phyloP scores from a whole-genome alignment of 2,329 filamentous ascomycete species.

The Monosporascus sp. region DNA sequence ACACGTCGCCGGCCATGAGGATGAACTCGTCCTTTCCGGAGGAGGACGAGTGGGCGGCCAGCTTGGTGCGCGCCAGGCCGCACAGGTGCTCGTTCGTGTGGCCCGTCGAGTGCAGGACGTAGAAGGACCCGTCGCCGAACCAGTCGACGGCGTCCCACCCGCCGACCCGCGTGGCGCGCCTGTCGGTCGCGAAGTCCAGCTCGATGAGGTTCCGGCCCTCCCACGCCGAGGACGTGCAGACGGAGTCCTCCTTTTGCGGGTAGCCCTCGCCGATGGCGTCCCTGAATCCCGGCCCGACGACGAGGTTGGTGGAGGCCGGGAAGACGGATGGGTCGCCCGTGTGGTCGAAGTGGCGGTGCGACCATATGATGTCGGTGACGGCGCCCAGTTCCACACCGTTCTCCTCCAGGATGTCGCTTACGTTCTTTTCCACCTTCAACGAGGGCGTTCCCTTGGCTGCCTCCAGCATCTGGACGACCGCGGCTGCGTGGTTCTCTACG shows the following conservation, averaged over 20 bases:
- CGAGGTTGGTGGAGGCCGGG: constrained; percentile 13
- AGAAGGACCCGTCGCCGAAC: constrained; percentile 23
- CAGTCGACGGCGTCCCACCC: constrained; percentile 17
- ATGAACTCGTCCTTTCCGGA: constrained; percentile 14
- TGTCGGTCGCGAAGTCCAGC: constrained; percentile 7
- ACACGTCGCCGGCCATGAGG: constrained; percentile 18
- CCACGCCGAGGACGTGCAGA: constrained; percentile 13
- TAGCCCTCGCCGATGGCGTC: constrained; percentile 15
- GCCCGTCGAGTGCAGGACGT: constrained; percentile 20
- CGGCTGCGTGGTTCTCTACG: constrained; percentile 6
- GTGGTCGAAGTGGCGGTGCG: constrained; percentile 20
- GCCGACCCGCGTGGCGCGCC: constrained; percentile 9
- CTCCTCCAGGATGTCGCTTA: constrained; percentile 18
- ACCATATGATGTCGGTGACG: constrained; percentile 21
- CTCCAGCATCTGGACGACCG: not conserved
- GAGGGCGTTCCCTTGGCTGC: not conserved
- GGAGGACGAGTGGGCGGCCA: too few relatives aligned
- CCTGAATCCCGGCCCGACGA: constrained; percentile 15
- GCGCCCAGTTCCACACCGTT: constrained; percentile 14
- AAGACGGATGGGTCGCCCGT: constrained; percentile 16
- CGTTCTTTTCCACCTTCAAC: constrained; percentile 10
- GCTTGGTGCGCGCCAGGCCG: constrained; percentile 16
- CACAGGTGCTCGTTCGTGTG: constrained; percentile 20
- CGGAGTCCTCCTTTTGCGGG: constrained; percentile 8
- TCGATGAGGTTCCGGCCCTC: constrained; percentile 14